Base-by-base conservation (phyloP, 169 alveolate genomes). In the Plasmodium blacklocki region DNA sequence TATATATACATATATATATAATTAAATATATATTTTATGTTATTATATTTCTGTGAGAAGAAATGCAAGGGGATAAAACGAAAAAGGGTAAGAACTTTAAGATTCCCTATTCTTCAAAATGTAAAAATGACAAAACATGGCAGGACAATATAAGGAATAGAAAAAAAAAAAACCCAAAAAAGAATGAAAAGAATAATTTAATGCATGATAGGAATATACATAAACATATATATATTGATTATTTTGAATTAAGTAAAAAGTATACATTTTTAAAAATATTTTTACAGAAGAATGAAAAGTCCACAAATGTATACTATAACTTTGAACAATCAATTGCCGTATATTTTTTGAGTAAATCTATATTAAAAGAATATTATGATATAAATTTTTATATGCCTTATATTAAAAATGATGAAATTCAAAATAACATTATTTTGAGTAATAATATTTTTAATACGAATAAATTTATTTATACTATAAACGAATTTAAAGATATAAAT, bases 181-280 rank as follows among this genome's bases (percentile, higher is more conserved):
- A 23, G 18, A 32, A 23, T 15, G 56, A 50, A 12, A 19, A 62
- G 9, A 15, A 32, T 47, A 83, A 68, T 45, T 43, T 66, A 60
- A 83, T 83, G 91, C 91, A 83, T 83, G 91, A 83, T 12, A 50
- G 91, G 59, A 83, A 83, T 67, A 68, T 83, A 23, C 91, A 83
- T 23, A 83, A 83, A 68, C 21, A 39, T 49, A 12, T n/a, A 9
- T 43, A 56, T 50, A 67, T 63, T 14, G 59, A 83, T 83, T 83
- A 68, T 83, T 64, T 54, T 23, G 91, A 68, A 58, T 83, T 83
- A 68, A 70, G 91, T 32, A 70, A 83, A 68, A 83, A 68, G 26
- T 63, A 83, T 68, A 26, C 73, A 8, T 83, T 54, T 83, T 59
- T 83, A 56, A 68, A 68, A 29, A 54, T 6, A 56, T 83, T 54